These are phyloP conservation scores for Aspergillus sp. DNA, from an alignment of 2,329 filamentous ascomycete species.

Conservation along the genomic window DNA sequence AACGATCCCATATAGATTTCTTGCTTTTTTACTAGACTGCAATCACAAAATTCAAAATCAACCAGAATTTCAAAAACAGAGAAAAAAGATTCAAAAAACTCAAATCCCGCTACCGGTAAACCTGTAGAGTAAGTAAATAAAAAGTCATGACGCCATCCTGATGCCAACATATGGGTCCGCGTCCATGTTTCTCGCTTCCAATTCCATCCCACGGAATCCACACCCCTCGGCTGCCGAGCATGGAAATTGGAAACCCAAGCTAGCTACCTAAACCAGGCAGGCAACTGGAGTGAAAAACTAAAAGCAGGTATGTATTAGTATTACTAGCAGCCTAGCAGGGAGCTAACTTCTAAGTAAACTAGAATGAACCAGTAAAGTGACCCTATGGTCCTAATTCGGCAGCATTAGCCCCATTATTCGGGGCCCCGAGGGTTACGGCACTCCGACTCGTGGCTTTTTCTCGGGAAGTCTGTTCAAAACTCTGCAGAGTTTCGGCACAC, in stretches of 20 bases:
- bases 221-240: no score
- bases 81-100: background rate
- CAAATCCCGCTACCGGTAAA: background rate
- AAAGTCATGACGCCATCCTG: slow-evolving; percentile 11
- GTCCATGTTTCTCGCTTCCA: background rate
- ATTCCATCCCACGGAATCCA: background rate
- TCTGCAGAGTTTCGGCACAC: background rate
- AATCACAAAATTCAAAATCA: background rate
- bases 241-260: no score
- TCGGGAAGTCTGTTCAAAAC: background rate
- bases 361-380: no score
- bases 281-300: no score
- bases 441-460: background rate
- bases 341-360: no score
- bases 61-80: background rate
- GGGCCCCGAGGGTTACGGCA: background rate
- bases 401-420: no score
- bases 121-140: background rate
- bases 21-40: no score
- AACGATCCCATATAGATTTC: background rate
- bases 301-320: no score
- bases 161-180: background rate
- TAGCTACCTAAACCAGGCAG: no score
- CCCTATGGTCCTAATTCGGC: no score
- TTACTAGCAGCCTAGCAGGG: no score